These are phyloP conservation scores for Boletus insuetus DNA, from an alignment of 768 basidiomycete species.

Conservation along the genomic window DNA sequence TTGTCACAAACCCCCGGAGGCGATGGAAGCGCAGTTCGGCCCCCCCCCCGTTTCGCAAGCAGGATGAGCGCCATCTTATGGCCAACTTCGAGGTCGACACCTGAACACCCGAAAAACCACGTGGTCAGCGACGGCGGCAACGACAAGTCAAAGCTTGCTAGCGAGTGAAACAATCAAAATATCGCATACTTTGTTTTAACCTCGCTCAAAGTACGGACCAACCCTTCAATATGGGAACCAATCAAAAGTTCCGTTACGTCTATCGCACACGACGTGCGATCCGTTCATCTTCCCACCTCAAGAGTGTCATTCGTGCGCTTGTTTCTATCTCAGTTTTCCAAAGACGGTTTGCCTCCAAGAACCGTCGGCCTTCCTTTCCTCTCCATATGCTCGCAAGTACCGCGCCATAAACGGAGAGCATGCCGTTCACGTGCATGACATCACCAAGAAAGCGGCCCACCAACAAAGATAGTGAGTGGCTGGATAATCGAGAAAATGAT, in stretches of 20 bases:
- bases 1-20: too few species aligned
- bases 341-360: neutral
- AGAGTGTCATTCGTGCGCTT: neutral
- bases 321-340: neutral
- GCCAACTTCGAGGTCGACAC: too few species aligned
- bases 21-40: too few species aligned
- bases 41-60: too few species aligned
- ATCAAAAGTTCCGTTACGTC: too few species aligned
- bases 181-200: neutral
- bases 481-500: neutral
- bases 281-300: neutral
- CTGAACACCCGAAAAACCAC: too few species aligned
- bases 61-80: too few species aligned
- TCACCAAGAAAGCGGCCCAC: neutral
- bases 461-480: too few species aligned
- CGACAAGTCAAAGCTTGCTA: too few species aligned
- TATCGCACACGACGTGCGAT: too few species aligned
- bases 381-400: constrained; percentile 8
- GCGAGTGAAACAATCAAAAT: too few species aligned
- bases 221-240: too few species aligned
- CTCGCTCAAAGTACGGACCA: neutral
- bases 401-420: constrained; percentile 2
- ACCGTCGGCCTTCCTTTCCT: neutral
- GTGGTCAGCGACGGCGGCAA: neutral
- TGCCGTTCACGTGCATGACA: neutral